phyloP scores from a whole-genome alignment of 805 yeast species.

The Yarrowia sp. region DNA sequence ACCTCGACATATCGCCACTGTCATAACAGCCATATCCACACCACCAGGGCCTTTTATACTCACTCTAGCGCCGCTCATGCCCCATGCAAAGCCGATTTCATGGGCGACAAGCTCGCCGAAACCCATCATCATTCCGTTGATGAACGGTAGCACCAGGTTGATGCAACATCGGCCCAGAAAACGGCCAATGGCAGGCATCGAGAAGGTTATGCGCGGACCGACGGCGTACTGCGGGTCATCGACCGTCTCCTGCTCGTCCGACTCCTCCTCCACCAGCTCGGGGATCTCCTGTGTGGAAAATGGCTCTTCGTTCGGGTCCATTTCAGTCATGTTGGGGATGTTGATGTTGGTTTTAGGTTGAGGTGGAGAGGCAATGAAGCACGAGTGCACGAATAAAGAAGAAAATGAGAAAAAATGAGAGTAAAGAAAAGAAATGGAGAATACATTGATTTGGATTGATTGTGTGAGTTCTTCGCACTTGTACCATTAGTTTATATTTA shows the following conservation, averaged over 20 bases:
- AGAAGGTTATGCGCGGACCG: slow-evolving; percentile 26
- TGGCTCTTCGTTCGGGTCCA: slow-evolving; percentile 29
- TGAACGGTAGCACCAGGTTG: slow-evolving; percentile 81
- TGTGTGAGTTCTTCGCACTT: too few species aligned
- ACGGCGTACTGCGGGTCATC: not conserved
- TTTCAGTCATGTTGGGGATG: slow-evolving; percentile 23
- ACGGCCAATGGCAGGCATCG: slow-evolving; percentile 18
- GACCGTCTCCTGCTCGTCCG: slow-evolving; percentile 15
- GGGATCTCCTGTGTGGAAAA: slow-evolving; percentile 26
- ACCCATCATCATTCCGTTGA: slow-evolving; percentile 94
- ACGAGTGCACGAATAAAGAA: too few species aligned
- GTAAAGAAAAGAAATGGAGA: too few species aligned
- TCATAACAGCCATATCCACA: not conserved
- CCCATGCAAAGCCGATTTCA: slow-evolving; percentile 81
- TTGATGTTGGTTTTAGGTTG: slow-evolving; percentile 3
- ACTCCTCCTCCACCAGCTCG: slow-evolving; percentile 24
- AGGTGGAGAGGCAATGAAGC: not conserved
- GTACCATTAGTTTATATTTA: too few species aligned
- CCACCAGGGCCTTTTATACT: slow-evolving; percentile 7
- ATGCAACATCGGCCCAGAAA: slow-evolving; percentile 53
- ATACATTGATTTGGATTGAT: too few species aligned
- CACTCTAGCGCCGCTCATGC: slow-evolving; percentile 77
- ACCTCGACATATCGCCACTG: not conserved
- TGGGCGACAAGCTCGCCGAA: slow-evolving; percentile 95
- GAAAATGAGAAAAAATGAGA: too few species aligned